phyloP scores from a whole-genome alignment of 2,329 filamentous ascomycete species.

The Sordariomycetes sp. region DNA sequence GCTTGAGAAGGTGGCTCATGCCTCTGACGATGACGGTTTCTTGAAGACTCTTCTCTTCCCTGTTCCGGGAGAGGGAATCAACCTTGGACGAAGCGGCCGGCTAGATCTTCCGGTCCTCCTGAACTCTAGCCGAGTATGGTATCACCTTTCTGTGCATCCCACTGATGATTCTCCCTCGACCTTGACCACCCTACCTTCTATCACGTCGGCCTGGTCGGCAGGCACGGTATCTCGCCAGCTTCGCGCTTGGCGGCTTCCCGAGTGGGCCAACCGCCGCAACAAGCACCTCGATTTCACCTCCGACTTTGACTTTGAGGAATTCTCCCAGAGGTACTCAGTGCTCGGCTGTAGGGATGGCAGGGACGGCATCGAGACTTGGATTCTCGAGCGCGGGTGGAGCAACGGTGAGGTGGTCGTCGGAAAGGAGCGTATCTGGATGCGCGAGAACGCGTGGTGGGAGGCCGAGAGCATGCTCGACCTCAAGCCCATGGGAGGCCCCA shows the following conservation, averaged over 20 bases:
- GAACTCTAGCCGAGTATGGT: constrained; percentile 83
- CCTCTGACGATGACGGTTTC: constrained; percentile 71
- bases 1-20: constrained; percentile 75
- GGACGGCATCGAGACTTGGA: constrained; percentile 89
- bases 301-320: constrained; percentile 91
- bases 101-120: constrained; percentile 66
- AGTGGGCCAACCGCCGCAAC: constrained; percentile 92
- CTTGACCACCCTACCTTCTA: constrained; percentile 56
- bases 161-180: constrained; percentile 73
- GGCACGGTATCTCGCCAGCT: constrained; percentile 86
- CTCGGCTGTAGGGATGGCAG: constrained; percentile 82
- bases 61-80: constrained; percentile 62
- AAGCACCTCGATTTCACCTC: constrained; percentile 89
- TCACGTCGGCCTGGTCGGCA: constrained; percentile 83
- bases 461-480: constrained; percentile 91
- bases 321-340: constrained; percentile 65
- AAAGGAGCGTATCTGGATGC: constrained; percentile 87
- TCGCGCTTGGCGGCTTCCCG: constrained; percentile 81
- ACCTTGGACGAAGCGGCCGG: constrained; percentile 63
- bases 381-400: constrained; percentile 91
- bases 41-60: constrained; percentile 74
- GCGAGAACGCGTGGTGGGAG: constrained; percentile 93
- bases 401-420: constrained; percentile 93
- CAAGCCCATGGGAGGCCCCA: constrained; percentile 45
- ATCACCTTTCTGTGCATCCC: constrained; percentile 82